Percentiles rank a stretch among this genome's conserved stretches.
Evolutionary conservation across 345 rosid genomes (phyloP).

Genomic region (Rhodamnia argentea): DNA sequence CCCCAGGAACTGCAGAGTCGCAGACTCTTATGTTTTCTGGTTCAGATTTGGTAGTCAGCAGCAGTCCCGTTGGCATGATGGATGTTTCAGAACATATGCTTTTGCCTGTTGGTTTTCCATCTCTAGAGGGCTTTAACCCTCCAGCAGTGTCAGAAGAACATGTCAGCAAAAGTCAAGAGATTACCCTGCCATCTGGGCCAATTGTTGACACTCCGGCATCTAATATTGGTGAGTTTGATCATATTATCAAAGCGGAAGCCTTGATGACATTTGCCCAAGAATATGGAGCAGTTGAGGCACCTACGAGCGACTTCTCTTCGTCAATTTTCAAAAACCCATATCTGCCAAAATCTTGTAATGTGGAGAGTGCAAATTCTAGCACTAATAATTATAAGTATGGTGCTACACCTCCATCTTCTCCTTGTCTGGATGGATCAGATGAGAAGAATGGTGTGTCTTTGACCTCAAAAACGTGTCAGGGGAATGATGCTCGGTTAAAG

Average conservation of each 20-base stretch:
- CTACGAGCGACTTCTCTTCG: constrained; percentile 47
- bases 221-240: constrained; percentile 71
- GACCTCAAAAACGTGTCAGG: constrained; percentile 36
- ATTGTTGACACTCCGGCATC: constrained; percentile 29
- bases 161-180: constrained; percentile 65
- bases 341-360: constrained; percentile 62
- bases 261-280: constrained; percentile 91
- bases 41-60: constrained; percentile 69
- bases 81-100: constrained; percentile 80
- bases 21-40: constrained; percentile 70
- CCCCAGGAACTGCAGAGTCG: constrained; percentile 99
- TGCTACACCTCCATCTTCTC: constrained; percentile 75
- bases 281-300: constrained; percentile 91
- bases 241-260: constrained; percentile 92
- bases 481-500: constrained; percentile 23
- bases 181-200: constrained; percentile 39
- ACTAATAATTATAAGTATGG: constrained; percentile 61
- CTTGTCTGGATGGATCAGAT: constrained; percentile 43
- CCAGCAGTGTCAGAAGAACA: constrained; percentile 50
- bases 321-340: constrained; percentile 76
- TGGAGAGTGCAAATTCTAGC: constrained; percentile 66
- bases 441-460: constrained; percentile 39
- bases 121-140: constrained; percentile 74
- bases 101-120: constrained; percentile 64
- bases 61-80: constrained; percentile 69